Conservation (phyloP, 2,329 filamentous ascomycete genomes). For the Cytospora piceicola region DNA sequence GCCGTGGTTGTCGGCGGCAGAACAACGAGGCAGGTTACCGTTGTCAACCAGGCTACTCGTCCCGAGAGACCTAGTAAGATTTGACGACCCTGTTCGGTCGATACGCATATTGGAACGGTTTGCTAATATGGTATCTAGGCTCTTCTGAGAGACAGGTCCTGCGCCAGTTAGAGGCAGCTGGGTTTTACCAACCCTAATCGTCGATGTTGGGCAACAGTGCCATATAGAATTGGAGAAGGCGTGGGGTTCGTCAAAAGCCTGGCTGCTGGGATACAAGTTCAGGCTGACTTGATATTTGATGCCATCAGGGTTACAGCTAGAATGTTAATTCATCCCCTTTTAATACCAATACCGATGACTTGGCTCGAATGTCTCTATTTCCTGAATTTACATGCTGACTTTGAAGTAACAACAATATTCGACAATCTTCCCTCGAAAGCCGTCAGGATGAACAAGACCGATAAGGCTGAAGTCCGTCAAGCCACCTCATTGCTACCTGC, state of each 20-base stretch:
- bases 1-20: slow-evolving; percentile 6
- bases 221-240: not conserved
- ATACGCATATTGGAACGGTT: not conserved
- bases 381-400: no score
- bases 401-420: no score
- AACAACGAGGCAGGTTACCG: slow-evolving; percentile 10
- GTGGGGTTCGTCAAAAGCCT: not conserved
- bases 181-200: not conserved
- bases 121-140: not conserved
- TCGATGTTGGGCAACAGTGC: not conserved
- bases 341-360: not conserved
- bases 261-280: not conserved
- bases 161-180: slow-evolving; percentile 6
- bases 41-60: slow-evolving; percentile 1
- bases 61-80: slow-evolving; percentile 18
- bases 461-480: not conserved
- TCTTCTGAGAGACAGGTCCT: slow-evolving; percentile 10
- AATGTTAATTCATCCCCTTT: not conserved
- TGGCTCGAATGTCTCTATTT: no score
- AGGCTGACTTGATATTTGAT: no score
- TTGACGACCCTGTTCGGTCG: no score
- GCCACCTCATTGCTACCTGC: not conserved
- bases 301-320: not conserved
- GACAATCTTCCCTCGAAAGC: not conserved
- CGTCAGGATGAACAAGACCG: not conserved